phyloP scores from a whole-genome alignment of 129 eudicot species.

The Artemisia annua region DNA sequence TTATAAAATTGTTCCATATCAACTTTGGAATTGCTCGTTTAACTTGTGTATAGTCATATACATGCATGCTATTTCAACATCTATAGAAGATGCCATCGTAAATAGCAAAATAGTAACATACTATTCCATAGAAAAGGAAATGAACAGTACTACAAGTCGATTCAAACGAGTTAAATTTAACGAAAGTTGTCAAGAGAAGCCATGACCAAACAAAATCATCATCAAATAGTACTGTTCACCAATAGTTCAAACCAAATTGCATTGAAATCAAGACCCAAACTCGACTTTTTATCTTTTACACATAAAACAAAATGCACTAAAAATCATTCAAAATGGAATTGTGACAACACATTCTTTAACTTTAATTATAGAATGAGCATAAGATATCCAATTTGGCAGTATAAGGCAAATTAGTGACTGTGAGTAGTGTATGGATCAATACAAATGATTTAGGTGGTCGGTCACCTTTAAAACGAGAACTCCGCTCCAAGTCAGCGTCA shows the following conservation, averaged over 20 bases:
- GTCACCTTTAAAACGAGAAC: too few relatives aligned
- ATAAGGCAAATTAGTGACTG: conserved; percentile 7
- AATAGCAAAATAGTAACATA: background rate
- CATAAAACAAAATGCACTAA: conserved; percentile 8
- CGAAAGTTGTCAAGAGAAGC: background rate
- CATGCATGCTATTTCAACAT: background rate
- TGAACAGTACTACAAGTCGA: background rate
- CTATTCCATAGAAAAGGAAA: background rate
- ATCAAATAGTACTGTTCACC: background rate
- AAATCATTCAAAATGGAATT: background rate
- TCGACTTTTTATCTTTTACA: conserved; percentile 18
- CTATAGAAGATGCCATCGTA: background rate
- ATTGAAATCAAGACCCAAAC: conserved; percentile 1
- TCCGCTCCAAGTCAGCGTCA: too few relatives aligned
- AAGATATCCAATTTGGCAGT: conserved; percentile 15
- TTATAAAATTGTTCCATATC: too few relatives aligned
- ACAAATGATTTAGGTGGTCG: background rate
- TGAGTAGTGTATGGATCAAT: conserved; percentile 3
- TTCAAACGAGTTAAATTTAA: background rate
- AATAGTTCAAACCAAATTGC: conserved; percentile 10
- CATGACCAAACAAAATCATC: conserved; percentile 15
- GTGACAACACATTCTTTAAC: background rate
- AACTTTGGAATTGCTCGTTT: too few relatives aligned
- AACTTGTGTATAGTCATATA: too few relatives aligned
- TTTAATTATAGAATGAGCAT: background rate